These are phyloP conservation scores for Vanderwaltozyma polyspora DNA, from an alignment of 805 yeast species.

Conservation along the genomic window DNA sequence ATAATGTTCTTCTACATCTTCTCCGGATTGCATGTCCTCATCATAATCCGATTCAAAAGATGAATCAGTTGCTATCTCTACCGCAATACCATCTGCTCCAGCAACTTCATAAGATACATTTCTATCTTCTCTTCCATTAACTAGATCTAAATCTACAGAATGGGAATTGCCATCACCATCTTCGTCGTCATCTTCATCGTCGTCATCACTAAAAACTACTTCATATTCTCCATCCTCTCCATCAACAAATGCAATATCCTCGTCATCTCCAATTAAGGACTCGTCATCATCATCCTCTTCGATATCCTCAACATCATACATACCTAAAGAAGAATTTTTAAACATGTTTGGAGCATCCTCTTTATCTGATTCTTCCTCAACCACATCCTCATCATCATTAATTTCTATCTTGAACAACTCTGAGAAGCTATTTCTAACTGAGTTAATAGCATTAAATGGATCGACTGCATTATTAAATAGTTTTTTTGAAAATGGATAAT, in stretches of 20 bases:
- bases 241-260: slow-evolving; percentile 30
- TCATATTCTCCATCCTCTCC: slow-evolving; percentile 28
- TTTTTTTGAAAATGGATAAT: slow-evolving; percentile 54
- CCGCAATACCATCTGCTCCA: slow-evolving; percentile 21
- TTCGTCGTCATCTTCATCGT: slow-evolving; percentile 27
- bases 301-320: slow-evolving; percentile 76
- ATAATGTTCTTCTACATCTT: slow-evolving; percentile 7
- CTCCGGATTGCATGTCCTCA: slow-evolving; percentile 24
- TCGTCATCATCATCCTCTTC: slow-evolving; percentile 48
- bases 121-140: slow-evolving; percentile 14
- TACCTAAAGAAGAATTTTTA: slow-evolving; percentile 82
- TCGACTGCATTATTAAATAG: slow-evolving; percentile 49
- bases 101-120: slow-evolving; percentile 14
- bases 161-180: slow-evolving; percentile 8
- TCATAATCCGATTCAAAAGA: slow-evolving; percentile 16
- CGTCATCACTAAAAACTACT: slow-evolving; percentile 25
- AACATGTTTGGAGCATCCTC: slow-evolving; percentile 79
- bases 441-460: slow-evolving; percentile 47
- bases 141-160: slow-evolving; percentile 1
- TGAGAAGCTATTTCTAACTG: slow-evolving; percentile 44
- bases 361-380: slow-evolving; percentile 47
- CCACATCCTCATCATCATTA: slow-evolving; percentile 45
- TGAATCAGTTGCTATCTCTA: slow-evolving; percentile 11
- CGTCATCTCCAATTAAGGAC: slow-evolving; percentile 35
- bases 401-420: slow-evolving; percentile 47